Evolutionary conservation across 192 early-diverging fungal species (phyloP).

Genomic region (Umbelopsis sp.): DNA sequence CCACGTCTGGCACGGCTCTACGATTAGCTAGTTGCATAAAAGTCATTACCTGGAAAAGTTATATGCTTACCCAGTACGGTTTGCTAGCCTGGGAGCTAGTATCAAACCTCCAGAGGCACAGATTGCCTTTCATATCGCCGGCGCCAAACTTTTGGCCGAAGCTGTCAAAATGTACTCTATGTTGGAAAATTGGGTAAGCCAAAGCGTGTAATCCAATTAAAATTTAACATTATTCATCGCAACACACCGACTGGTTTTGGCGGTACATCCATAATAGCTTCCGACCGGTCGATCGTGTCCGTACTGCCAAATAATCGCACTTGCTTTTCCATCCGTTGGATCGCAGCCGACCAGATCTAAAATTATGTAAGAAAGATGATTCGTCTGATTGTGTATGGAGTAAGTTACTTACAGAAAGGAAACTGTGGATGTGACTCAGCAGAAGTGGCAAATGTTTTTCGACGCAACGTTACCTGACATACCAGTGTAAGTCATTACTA

Average conservation of each 20-base stretch:
- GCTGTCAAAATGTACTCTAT: conserved; percentile 73
- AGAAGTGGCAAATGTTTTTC: conserved; percentile 45
- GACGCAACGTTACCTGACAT: conserved; percentile 29
- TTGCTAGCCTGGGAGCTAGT: conserved; percentile 57
- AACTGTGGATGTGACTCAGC: conserved; percentile 50
- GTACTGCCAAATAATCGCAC: conserved; percentile 80
- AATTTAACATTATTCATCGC: conserved; percentile 18
- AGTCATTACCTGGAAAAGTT: no score
- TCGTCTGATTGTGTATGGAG: background rate
- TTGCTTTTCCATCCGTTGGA: conserved; percentile 53
- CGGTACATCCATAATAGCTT: conserved; percentile 54
- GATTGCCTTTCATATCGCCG: conserved; percentile 63
- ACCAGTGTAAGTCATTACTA: conserved; percentile 28
- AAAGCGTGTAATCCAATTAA: background rate
- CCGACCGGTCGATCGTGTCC: conserved; percentile 72
- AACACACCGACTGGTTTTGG: conserved; percentile 50
- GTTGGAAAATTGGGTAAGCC: background rate
- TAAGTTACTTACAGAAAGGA: conserved; percentile 41
- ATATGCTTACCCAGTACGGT: conserved; percentile 49
- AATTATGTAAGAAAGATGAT: background rate
- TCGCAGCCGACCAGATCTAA: conserved; percentile 51
- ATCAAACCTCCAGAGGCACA: conserved; percentile 81
- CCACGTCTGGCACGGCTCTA: conserved; percentile 35
- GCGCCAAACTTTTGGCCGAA: conserved; percentile 82
- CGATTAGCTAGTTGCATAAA: no score